Evolutionary conservation across 140 eudicot species (phyloP).

Genomic region (Flaveria floridana): DNA sequence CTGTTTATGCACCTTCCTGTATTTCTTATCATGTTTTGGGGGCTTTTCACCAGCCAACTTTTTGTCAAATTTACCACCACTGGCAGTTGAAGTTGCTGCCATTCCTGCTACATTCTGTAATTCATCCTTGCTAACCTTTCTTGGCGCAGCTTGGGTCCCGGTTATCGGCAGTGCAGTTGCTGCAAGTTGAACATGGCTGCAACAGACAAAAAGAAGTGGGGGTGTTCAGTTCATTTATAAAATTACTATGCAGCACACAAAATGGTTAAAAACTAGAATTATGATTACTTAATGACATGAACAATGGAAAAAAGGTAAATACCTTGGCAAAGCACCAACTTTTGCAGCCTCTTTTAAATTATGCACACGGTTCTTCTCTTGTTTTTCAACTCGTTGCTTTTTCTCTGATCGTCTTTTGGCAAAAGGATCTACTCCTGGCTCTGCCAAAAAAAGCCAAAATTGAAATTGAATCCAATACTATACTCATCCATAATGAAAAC

Average conservation of each 20-base stretch:
- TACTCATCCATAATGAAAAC: not conserved
- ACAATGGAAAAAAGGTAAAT: not conserved
- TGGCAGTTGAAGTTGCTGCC: conserved; percentile 93
- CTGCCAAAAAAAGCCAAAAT: conserved; percentile 40
- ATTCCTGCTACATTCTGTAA: conserved; percentile 82
- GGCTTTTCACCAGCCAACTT: conserved; percentile 90
- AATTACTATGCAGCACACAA: not conserved
- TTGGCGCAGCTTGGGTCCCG: conserved; percentile 74
- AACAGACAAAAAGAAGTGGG: not conserved
- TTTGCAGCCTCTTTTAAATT: conserved; percentile 77
- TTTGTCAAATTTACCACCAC: conserved; percentile 97
- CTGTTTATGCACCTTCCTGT: conserved; percentile 61
- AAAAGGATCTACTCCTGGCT: conserved; percentile 94
- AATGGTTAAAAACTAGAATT: not conserved
- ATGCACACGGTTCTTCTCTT: conserved; percentile 64
- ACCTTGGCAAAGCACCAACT: conserved; percentile 95
- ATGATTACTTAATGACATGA: not conserved
- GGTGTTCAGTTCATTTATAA: not conserved
- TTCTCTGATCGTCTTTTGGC: conserved; percentile 77
- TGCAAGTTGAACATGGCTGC: conserved; percentile 91
- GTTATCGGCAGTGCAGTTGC: conserved; percentile 91
- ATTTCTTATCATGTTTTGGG: conserved; percentile 83
- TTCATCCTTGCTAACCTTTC: conserved; percentile 74
- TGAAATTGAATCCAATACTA: not conserved
- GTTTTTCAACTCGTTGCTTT: conserved; percentile 77